These are phyloP conservation scores for Xylariaceae sp. DNA, from an alignment of 2,329 filamentous ascomycete genomes.

Conservation along the genomic window DNA sequence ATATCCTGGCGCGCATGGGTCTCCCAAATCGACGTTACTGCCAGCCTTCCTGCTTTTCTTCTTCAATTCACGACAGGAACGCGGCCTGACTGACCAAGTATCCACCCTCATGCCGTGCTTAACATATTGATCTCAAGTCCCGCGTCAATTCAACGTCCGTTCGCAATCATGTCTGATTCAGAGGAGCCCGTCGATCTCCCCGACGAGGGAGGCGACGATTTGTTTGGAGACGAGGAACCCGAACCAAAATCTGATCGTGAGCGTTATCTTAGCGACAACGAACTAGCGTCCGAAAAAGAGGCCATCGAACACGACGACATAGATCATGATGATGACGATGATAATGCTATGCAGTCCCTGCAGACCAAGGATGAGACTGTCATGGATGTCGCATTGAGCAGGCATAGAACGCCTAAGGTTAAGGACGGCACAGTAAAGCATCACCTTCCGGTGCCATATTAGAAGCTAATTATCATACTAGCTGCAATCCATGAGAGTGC, in stretches of 20 bases:
- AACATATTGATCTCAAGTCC: neutral
- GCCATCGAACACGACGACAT: conserved; percentile 47
- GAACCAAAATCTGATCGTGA: conserved; percentile 68
- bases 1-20: too few relatives aligned
- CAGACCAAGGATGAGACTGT: conserved; percentile 62
- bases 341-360: conserved; percentile 48
- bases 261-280: conserved; percentile 67
- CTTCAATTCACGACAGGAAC: neutral
- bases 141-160: neutral
- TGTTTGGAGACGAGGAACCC: conserved; percentile 65
- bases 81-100: neutral
- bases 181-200: conserved; percentile 58
- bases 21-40: neutral
- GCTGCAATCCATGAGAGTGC: conserved; percentile 74
- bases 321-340: conserved; percentile 53
- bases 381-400: conserved; percentile 68
- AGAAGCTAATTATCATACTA: conserved; percentile 43
- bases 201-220: conserved; percentile 64
- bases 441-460: neutral
- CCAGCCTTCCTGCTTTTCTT: neutral
- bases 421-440: conserved; percentile 70
- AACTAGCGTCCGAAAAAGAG: conserved; percentile 58
- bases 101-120: neutral
- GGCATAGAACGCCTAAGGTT: conserved; percentile 73
- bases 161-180: conserved; percentile 58